Base-by-base conservation (phyloP, 208 protist species). In the Angomonas deanei region DNA sequence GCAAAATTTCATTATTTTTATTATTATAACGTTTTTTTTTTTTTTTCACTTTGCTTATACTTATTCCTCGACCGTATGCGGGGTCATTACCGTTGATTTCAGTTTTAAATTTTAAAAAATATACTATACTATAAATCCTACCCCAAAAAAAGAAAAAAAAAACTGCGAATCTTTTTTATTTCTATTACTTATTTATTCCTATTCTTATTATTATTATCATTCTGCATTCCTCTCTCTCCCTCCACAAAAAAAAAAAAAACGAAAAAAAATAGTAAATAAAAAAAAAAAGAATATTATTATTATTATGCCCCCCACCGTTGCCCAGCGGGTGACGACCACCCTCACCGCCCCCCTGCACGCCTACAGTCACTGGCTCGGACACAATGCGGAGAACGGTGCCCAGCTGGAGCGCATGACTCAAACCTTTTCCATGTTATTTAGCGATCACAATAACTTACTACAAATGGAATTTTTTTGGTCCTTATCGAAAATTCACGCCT, bases 361-460 rank as follows among this genome's bases (percentile, higher is more conserved):
- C 55, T 95, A 95, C 64, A 66, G 73, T 2, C 57, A 65, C 21
- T 95, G 89, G 89, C 85, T 92, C 3, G 81, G 85, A n/a, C 48
- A 66, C 6, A 87, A 92, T 61, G 62, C 54, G 8, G 83, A 91
- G n/a, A 84, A 79, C 50, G 81, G 81, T 1, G 32, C 39, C 0
- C 76, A 69, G 47, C 69, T 95, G 13, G 84, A 92, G 63, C 80
- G 83, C 33, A 63, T 95, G 15, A 77, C 76, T 15, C 78, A 79
- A 36, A 82, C 81, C 55, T 61, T 86, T 19, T 70, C 79, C 8
- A 68, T 92, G 48, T 52, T 95, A 13, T 48, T 83, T 17, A 76
- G 66, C n/a, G 73, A 91, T 61, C 85, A 80, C 1, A 47, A 42
- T 1, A 82, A 90, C 66, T 64, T 95, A 13, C 64, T 95, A 19